phyloP scores from a whole-genome alignment of 345 rosid genomes.

The Cochlearia excelsa region DNA sequence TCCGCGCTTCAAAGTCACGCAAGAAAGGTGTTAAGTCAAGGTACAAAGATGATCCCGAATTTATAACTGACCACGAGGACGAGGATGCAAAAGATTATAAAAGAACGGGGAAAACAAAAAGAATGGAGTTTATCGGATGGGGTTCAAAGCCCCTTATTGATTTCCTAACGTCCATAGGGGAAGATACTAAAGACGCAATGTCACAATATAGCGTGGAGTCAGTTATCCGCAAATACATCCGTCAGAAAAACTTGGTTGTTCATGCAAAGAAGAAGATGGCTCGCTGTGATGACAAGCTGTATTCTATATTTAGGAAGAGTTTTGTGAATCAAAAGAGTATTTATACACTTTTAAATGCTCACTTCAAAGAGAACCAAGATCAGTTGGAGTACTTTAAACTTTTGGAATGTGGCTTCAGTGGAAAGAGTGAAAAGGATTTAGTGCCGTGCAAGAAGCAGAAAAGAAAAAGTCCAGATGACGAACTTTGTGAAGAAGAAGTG shows the following conservation, averaged over 20 bases:
- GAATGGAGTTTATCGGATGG: constrained; percentile 42
- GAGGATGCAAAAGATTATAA: constrained; percentile 17
- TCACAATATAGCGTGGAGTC: constrained; percentile 36
- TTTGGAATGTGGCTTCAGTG: constrained; percentile 25
- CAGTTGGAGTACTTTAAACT: constrained; percentile 23
- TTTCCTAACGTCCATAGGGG: constrained; percentile 47
- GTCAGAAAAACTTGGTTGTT: constrained; percentile 32
- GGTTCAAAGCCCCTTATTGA: constrained; percentile 53
- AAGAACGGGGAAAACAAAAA: constrained; percentile 17
- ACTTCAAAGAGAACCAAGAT: constrained; percentile 39
- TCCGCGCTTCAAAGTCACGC: constrained; percentile 24
- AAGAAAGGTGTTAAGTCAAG: constrained; percentile 20
- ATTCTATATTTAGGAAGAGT: constrained; percentile 44
- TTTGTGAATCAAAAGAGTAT: constrained; percentile 32
- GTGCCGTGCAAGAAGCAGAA: constrained; percentile 37
- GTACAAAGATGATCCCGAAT: constrained; percentile 13
- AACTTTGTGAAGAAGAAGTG: constrained; percentile 21
- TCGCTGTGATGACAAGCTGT: constrained; percentile 46
- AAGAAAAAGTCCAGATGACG: constrained; percentile 4
- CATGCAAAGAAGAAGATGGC: constrained; percentile 36
- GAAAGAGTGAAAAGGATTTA: constrained; percentile 14
- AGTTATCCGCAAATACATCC: constrained; percentile 39
- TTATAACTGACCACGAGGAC: constrained; percentile 26
- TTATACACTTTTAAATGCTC: constrained; percentile 35
- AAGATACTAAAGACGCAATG: constrained; percentile 40